Base-by-base conservation (phyloP, 176 grass and related monocot genomes). In the Hsuehochloa calcarea region DNA sequence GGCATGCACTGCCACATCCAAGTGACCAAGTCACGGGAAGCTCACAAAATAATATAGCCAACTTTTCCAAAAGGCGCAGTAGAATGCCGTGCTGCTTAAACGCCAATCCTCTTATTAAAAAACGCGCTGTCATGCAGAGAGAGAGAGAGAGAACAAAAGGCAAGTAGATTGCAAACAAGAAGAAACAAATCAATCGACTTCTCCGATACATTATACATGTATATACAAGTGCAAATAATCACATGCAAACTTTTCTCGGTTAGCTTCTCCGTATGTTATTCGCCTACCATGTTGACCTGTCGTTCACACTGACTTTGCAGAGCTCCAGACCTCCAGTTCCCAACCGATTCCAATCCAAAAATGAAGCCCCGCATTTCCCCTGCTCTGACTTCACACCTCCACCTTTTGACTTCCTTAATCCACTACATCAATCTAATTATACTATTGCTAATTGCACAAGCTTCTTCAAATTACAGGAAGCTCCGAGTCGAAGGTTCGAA, bases 151-250 rank as follows among this genome's bases (percentile, higher is more conserved):
- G 12, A n/a, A 58, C 55, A 17, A 43, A 64, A n/a, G 8, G 20
- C 2, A 4, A 80, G 4, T 9, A 50, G 39, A 70, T 23, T 38
- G 74, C 19, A 25, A 59, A 38, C 8, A 49, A 8, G 8, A 56
- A 29, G 66, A 44, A 49, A 49, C 0, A 68, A n/a, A 66, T 1
- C 17, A 14, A 74, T 38, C 15, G 44, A 88, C 55, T 41, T 61
- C 41, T 39, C 51, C 7, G 4, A 40, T 65, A 41, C 14, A 77
- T 31, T 49, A 52, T 61, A 64, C 54, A 62, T 56, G 43, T 26
- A 77, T 86, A 64, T 86, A 86, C 78, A 90, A 3, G 65, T 35
- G 58, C 63, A 70, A 75, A 76, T 80, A 49, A 75, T 60, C 37
- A 93, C 72, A 54, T 85, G 58, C 16, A 88, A 85, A 6, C 74